Evolutionary conservation across 495 filamentous ascomycete species (phyloP).

Genomic region (Penicillium daleae): DNA sequence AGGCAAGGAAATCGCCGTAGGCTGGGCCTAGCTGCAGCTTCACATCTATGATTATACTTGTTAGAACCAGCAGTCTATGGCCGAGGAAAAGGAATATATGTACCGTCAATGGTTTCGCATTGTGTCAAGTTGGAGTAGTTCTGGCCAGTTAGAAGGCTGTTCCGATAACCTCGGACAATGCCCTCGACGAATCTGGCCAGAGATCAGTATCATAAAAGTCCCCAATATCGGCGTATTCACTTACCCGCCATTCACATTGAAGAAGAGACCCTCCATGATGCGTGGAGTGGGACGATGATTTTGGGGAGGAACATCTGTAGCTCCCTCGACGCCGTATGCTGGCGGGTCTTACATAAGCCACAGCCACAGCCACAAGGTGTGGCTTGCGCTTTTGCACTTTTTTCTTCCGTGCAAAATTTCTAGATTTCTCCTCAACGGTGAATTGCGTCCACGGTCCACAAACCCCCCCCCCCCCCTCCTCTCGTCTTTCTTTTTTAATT

Average conservation of each 20-base stretch:
- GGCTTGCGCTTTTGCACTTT: constrained; percentile 37
- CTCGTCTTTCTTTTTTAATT: constrained; percentile 24
- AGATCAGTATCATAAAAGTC: constrained; percentile 26
- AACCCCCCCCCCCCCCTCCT: constrained; percentile 16
- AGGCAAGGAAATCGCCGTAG: constrained; percentile 95
- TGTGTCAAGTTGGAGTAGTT: constrained; percentile 97
- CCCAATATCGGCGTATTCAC: constrained; percentile 23
- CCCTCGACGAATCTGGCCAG: constrained; percentile 84
- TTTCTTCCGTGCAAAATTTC: constrained; percentile 39
- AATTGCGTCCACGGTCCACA: constrained; percentile 31
- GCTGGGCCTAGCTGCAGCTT: constrained; percentile 95
- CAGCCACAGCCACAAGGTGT: constrained; percentile 32
- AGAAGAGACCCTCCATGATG: constrained; percentile 92
- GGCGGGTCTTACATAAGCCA: constrained; percentile 31
- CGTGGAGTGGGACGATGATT: constrained; percentile 24
- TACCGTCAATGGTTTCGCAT: constrained; percentile 98
- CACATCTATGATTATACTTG: constrained; percentile 64
- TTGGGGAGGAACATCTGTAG: constrained; percentile 27
- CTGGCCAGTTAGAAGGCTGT: constrained; percentile 83
- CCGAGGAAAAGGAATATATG: constrained; percentile 33
- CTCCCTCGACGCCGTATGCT: constrained; percentile 23
- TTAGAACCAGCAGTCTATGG: constrained; percentile 10
- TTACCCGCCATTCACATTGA: constrained; percentile 93
- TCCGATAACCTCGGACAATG: constrained; percentile 95
- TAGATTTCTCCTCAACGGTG: constrained; percentile 35